Evolutionary conservation across 306 rosid genomes (phyloP).

Genomic region (Acacia confusa): DNA sequence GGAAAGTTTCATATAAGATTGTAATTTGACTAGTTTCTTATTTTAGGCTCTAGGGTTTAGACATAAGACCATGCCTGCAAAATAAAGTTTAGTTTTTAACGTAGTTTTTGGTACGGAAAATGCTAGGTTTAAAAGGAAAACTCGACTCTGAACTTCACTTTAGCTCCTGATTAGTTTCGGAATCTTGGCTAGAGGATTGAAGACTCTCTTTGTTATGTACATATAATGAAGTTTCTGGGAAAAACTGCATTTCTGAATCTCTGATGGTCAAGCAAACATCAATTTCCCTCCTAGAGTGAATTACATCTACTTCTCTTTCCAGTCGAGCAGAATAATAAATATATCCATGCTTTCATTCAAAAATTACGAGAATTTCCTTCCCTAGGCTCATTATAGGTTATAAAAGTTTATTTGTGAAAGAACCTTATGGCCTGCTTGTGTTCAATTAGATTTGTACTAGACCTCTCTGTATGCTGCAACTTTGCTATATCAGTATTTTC

Average conservation of each 20-base stretch:
- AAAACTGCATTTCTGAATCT: background rate
- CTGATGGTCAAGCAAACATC: background rate
- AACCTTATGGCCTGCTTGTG: background rate
- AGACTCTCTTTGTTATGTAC: background rate
- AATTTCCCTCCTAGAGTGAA: background rate
- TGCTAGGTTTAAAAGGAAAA: background rate
- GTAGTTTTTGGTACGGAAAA: background rate
- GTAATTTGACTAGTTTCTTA: background rate
- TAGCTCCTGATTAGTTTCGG: background rate
- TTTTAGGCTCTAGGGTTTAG: background rate
- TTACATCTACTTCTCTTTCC: background rate
- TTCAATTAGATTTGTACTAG: background rate
- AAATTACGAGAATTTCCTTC: background rate
- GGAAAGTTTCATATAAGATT: background rate
- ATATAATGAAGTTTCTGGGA: background rate
- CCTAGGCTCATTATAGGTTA: background rate
- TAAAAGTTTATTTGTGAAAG: background rate
- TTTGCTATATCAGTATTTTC: background rate
- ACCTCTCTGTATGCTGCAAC: background rate
- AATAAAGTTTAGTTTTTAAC: background rate
- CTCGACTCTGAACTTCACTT: background rate
- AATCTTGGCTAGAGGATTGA: background rate
- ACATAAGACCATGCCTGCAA: background rate
- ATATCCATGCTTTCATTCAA: background rate
- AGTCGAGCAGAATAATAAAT: background rate